Evolutionary conservation across 441 rosid species (phyloP), one percentile per base, ranked within the genome.

Genomic region (Syzygium malaccense): DNA sequence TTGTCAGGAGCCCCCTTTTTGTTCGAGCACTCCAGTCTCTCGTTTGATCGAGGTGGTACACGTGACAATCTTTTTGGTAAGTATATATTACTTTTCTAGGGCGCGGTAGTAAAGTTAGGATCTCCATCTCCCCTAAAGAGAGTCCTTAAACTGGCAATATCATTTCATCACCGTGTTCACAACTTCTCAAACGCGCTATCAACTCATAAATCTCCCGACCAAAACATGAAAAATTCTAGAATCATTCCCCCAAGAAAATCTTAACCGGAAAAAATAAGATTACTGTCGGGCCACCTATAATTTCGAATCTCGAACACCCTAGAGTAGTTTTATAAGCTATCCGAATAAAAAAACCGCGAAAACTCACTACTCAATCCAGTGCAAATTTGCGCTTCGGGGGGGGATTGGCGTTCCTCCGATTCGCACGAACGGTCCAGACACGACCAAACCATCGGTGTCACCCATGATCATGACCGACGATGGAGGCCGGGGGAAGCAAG

Each of bases 221-320:
- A 25, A 6, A 3, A 71, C 0, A 2, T 6, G 18, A 37, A 75
- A 41, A 75, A 41, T 41, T 12, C 37, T 37, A 20, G 8, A 75
- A 23, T 75, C 10, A 37, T 75, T 23, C 3, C 2, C 1, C 1
- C 0, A 0, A 14, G 10, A 0, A 75, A 6, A 23, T 41, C 4
- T 75, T 41, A 23, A 75, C 2, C 2, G 17, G 3, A 11, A 20
- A 11, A 71, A 71, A 37, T 37, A 11, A 3, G 49, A 1, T 37
- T 41, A 37, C 11, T 19, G 3, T 68, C 2, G 14, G 13, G 28
- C 10, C 13, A 1, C 6, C 30, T 33, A 64, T 30, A 2, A 64
- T 64, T 32, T 8, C 2, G 5, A 45, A 45, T 45, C 7, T 45
- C 48, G 9, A 45, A 45, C 48, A 45, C 7, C 7, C 37, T 2